Evolutionary conservation across 495 filamentous ascomycete species (phyloP).

Genomic region (Talaromyces thailandensis): DNA sequence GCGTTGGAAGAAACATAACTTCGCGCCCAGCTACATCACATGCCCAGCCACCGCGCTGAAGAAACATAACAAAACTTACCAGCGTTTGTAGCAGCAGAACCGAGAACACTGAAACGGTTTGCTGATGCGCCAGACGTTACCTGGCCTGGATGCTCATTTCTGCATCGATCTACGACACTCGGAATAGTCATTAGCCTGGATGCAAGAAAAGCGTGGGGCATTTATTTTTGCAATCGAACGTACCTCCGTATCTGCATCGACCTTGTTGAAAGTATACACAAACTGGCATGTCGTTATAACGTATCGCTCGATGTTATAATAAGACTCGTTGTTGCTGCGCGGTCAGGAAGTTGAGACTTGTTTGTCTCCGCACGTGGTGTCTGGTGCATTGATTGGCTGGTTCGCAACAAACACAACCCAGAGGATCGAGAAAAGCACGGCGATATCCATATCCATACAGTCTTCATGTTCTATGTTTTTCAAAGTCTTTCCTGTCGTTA

Average conservation of each 20-base stretch:
- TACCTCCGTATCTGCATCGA: conserved; percentile 61
- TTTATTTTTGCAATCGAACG: background rate
- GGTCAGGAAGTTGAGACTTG: background rate
- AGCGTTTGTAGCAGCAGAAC: conserved; percentile 22
- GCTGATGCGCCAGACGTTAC: conserved; percentile 17
- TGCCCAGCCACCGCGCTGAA: background rate
- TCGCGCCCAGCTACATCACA: background rate
- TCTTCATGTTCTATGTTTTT: background rate
- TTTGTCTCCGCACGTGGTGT: background rate
- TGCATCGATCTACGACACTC: conserved; percentile 39
- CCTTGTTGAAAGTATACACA: conserved; percentile 69
- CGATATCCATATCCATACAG: background rate
- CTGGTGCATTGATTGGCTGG: background rate
- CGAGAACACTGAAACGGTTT: conserved; percentile 36
- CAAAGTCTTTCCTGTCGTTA: background rate
- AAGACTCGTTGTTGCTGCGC: background rate
- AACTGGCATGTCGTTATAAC: conserved; percentile 39
- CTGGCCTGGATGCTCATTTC: conserved; percentile 43
- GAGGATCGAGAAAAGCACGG: background rate
- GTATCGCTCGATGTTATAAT: background rate
- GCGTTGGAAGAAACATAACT: background rate
- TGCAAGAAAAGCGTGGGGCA: background rate
- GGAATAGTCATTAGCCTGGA: background rate
- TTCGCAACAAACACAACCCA: background rate
- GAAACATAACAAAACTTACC: conserved; percentile 18